Conservation (phyloP, 2,329 filamentous ascomycete genomes). For the Bipolaris oryzae region DNA sequence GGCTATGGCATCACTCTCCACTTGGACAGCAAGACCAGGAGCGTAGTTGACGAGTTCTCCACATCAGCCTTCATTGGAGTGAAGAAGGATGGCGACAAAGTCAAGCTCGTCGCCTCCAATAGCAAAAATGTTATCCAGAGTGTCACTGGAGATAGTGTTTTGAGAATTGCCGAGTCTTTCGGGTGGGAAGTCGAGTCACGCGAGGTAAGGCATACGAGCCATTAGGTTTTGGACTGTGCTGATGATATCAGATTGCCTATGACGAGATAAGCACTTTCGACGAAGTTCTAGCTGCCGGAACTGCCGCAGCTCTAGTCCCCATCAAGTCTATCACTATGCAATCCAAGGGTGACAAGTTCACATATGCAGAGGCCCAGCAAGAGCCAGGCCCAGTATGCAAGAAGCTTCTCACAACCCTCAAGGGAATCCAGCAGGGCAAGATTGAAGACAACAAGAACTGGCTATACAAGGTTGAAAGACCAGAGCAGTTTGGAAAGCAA, state of each 20-base stretch:
- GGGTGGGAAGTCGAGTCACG: slow-evolving; percentile 86
- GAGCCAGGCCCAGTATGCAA: slow-evolving; percentile 76
- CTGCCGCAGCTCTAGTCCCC: slow-evolving; percentile 87
- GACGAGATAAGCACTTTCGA: slow-evolving; percentile 66
- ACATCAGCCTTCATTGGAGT: slow-evolving; percentile 93
- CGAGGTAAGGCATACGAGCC: slow-evolving; percentile 56
- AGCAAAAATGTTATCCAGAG: slow-evolving; percentile 86
- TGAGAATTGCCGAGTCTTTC: slow-evolving; percentile 74
- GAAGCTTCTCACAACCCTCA: slow-evolving; percentile 75
- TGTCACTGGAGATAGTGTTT: slow-evolving; percentile 80
- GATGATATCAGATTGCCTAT: slow-evolving; percentile 64
- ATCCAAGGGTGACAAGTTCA: slow-evolving; percentile 61
- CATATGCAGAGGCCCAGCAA: slow-evolving; percentile 62
- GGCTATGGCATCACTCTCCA: slow-evolving; percentile 96
- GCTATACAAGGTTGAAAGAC: slow-evolving; percentile 58
- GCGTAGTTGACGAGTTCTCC: slow-evolving; percentile 93
- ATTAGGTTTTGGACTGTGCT: slow-evolving; percentile 1
- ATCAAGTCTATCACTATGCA: slow-evolving; percentile 86
- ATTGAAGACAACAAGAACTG: slow-evolving; percentile 78
- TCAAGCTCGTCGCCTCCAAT: slow-evolving; percentile 84
- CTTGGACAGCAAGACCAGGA: slow-evolving; percentile 81
- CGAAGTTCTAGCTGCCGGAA: slow-evolving; percentile 91
- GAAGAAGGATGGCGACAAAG: slow-evolving; percentile 62
- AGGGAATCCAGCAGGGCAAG: slow-evolving; percentile 85
- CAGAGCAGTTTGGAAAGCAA: slow-evolving; percentile 44